phyloP scores from a whole-genome alignment of 257 asterid species.

The Solanum neorickii region DNA sequence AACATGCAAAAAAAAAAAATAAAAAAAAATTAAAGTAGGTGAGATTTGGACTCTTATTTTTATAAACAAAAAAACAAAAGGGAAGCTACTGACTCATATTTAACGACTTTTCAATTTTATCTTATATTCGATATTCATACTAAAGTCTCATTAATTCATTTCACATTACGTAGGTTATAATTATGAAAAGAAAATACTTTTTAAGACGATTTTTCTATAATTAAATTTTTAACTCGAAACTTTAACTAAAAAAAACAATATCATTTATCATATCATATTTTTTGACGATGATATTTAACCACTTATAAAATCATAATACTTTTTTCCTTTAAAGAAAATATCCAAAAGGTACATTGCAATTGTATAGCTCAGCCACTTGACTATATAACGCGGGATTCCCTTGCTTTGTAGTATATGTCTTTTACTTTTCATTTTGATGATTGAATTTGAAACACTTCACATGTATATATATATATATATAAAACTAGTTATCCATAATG shows the following conservation, averaged over 20 bases:
- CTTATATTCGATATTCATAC: background rate
- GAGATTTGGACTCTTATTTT: background rate
- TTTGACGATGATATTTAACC: background rate
- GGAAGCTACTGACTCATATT: background rate
- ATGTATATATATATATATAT: background rate
- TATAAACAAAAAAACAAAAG: background rate
- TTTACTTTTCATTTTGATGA: background rate
- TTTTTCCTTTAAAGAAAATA: background rate
- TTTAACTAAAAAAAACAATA: no score
- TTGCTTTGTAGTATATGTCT: background rate
- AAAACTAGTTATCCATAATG: background rate
- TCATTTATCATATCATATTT: no score
- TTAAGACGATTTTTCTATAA: no score
- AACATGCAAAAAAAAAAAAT: background rate
- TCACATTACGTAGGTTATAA: rapidly evolving
- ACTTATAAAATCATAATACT: background rate
- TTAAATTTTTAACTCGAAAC: rapidly evolving
- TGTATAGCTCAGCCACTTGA: background rate
- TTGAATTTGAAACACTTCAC: background rate
- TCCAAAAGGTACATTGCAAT: background rate
- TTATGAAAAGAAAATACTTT: rapidly evolving
- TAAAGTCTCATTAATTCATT: no score
- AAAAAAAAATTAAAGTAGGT: background rate
- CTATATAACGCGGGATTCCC: background rate
- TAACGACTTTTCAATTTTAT: background rate